A percentile compares a stretch with the other conserved stretches of the same genome.
These are phyloP conservation scores for Candida ascalaphidarum DNA, from an alignment of 805 yeast species.

Conservation along the genomic window DNA sequence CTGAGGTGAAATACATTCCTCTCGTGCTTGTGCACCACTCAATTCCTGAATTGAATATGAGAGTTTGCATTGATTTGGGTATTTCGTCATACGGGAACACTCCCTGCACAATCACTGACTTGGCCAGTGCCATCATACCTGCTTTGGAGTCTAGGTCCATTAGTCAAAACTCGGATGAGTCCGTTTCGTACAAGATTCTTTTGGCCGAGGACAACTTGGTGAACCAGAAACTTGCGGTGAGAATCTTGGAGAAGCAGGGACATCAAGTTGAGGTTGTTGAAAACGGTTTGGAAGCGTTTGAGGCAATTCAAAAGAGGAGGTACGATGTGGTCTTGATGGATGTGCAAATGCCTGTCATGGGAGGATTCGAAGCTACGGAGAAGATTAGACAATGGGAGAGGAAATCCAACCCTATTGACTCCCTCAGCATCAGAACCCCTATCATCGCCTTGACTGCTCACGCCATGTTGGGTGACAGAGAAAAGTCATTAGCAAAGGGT, in stretches of 20 bases:
- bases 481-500: slow-evolving; percentile 76
- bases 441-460: slow-evolving; percentile 88
- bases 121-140: slow-evolving; percentile 77
- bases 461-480: slow-evolving; percentile 91
- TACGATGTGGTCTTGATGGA: slow-evolving; percentile 87
- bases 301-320: slow-evolving; percentile 56
- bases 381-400: slow-evolving; percentile 84
- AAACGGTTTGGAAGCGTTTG: slow-evolving; percentile 76
- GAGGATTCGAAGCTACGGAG: slow-evolving; percentile 88
- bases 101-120: slow-evolving; percentile 74
- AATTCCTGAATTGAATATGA: slow-evolving; percentile 69
- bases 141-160: slow-evolving; percentile 79
- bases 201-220: slow-evolving; percentile 85
- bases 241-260: slow-evolving; percentile 78
- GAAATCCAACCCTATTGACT: slow-evolving; percentile 63
- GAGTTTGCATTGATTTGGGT: slow-evolving; percentile 77
- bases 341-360: slow-evolving; percentile 94
- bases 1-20: slow-evolving; percentile 80
- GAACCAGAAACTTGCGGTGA: slow-evolving; percentile 79
- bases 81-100: slow-evolving; percentile 84
- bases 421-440: slow-evolving; percentile 69
- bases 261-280: slow-evolving; percentile 80
- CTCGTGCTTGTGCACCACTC: slow-evolving; percentile 70
- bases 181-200: slow-evolving; percentile 62
- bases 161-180: slow-evolving; percentile 72